Evolutionary conservation across 257 asterid species (phyloP).

Genomic region (Gentiana macrophylla): DNA sequence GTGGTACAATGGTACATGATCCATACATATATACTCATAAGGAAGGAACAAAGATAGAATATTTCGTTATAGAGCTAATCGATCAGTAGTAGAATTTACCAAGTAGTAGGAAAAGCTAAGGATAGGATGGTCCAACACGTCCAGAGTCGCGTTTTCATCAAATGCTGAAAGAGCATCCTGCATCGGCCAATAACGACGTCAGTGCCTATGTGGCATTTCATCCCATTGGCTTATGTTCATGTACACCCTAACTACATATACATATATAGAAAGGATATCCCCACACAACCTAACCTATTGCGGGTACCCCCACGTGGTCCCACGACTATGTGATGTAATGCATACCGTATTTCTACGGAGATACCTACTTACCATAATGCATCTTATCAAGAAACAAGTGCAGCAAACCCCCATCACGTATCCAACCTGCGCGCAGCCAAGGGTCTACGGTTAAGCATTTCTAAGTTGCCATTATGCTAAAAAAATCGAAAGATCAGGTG

Average conservation of each 20-base stretch:
- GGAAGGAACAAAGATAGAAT: neutral
- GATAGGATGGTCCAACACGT: slow-evolving; percentile 24
- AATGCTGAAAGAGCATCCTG: slow-evolving; percentile 32
- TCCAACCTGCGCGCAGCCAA: slow-evolving; percentile 23
- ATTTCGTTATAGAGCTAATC: too few relatives aligned
- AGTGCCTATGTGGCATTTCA: too few relatives aligned
- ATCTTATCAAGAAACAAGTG: slow-evolving; percentile 34
- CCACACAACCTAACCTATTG: too few relatives aligned
- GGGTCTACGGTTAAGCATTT: neutral
- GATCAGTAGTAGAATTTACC: slow-evolving; percentile 12
- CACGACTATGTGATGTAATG: too few relatives aligned
- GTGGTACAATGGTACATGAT: too few relatives aligned
- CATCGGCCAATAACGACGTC: neutral
- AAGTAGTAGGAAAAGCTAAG: slow-evolving; percentile 23
- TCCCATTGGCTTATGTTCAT: neutral
- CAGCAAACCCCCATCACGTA: slow-evolving; percentile 32
- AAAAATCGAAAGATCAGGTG: neutral
- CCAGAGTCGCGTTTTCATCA: slow-evolving; percentile 17
- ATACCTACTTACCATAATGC: slow-evolving; percentile 23
- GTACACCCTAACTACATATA: too few relatives aligned
- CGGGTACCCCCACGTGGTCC: too few relatives aligned
- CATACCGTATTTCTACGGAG: too few relatives aligned
- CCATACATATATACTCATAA: too few relatives aligned
- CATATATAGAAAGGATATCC: too few relatives aligned
- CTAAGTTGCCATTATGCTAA: neutral